A percentile compares a stretch with the other conserved stretches of the same genome.
Evolutionary conservation across 1,284 basidiomycete genomes (phyloP).

Genomic region (Sporisorium exsertum): DNA sequence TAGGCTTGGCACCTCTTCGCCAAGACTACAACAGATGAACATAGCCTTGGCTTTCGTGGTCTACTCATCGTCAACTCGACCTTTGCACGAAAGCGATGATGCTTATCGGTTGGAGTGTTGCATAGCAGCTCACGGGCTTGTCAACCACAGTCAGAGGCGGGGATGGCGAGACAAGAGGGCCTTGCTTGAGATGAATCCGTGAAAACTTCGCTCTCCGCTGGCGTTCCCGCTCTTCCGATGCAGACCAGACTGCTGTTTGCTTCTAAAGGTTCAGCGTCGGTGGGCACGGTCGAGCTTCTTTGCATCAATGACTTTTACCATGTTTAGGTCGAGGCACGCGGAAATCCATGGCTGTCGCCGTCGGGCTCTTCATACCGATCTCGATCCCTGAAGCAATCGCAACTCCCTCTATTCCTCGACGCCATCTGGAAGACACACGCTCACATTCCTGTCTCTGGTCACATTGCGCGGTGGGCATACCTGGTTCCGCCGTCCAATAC

Average conservation of each 20-base stretch:
- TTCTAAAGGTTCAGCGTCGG: too few relatives aligned
- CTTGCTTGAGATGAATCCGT: neutral
- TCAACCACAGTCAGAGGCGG: too few relatives aligned
- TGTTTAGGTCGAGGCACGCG: neutral
- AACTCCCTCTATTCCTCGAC: neutral
- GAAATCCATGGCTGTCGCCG: neutral
- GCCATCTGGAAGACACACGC: neutral
- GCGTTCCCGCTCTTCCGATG: slow-evolving; percentile 6
- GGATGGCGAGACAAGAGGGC: neutral
- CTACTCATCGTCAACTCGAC: neutral
- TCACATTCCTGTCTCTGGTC: neutral
- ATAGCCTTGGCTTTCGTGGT: neutral
- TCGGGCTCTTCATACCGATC: neutral
- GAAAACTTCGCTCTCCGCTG: slow-evolving; percentile 2
- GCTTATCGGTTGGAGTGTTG: neutral
- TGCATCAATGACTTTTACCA: neutral
- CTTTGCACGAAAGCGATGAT: neutral
- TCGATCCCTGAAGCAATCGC: neutral
- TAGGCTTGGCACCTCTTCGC: neutral
- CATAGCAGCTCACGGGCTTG: too few relatives aligned
- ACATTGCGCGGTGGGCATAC: too few relatives aligned
- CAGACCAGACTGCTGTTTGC: neutral
- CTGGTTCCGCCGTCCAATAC: too few relatives aligned
- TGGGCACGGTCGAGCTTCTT: neutral
- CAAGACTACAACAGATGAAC: neutral